Conservation (phyloP, 1,284 basidiomycete species). For the Inonotus obliquus region DNA sequence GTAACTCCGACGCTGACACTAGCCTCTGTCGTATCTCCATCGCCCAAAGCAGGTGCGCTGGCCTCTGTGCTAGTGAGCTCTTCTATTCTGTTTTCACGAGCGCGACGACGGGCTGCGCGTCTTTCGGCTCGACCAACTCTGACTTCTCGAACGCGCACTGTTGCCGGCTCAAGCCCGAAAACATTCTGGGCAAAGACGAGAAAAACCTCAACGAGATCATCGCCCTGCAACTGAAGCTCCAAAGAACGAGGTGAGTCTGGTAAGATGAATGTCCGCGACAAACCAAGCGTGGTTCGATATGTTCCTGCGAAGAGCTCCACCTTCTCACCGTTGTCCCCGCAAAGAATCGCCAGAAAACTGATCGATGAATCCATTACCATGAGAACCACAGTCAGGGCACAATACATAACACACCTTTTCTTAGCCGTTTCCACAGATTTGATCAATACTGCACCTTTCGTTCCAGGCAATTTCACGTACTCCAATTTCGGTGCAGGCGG, state of each 20-base stretch:
- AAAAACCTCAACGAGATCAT: constrained; percentile 85
- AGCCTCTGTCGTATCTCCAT: constrained; percentile 55
- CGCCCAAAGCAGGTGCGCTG: constrained; percentile 36
- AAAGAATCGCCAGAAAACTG: constrained; percentile 84
- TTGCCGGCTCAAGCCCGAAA: constrained; percentile 84
- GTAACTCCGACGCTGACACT: constrained; percentile 62
- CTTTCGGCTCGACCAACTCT: constrained; percentile 82
- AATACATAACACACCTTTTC: constrained; percentile 56
- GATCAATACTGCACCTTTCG: constrained; percentile 75
- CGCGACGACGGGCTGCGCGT: constrained; percentile 71
- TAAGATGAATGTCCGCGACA: constrained; percentile 82
- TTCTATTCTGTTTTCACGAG: constrained; percentile 56
- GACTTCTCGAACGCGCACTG: constrained; percentile 85
- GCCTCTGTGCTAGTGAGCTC: constrained; percentile 40
- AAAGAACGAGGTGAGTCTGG: constrained; percentile 82
- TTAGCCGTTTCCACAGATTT: constrained; percentile 83
- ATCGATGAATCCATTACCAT: neutral
- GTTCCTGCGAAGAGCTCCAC: constrained; percentile 87
- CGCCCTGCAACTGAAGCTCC: constrained; percentile 85
- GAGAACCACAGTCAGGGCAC: constrained; percentile 12
- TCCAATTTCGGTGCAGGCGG: constrained; percentile 79
- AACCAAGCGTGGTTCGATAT: constrained; percentile 71
- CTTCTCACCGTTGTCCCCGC: constrained; percentile 89
- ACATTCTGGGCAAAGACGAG: constrained; percentile 85
- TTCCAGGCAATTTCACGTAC: constrained; percentile 87